Base-by-base conservation (phyloP, 257 asterid species). In the Paraleonurus japonicus region DNA sequence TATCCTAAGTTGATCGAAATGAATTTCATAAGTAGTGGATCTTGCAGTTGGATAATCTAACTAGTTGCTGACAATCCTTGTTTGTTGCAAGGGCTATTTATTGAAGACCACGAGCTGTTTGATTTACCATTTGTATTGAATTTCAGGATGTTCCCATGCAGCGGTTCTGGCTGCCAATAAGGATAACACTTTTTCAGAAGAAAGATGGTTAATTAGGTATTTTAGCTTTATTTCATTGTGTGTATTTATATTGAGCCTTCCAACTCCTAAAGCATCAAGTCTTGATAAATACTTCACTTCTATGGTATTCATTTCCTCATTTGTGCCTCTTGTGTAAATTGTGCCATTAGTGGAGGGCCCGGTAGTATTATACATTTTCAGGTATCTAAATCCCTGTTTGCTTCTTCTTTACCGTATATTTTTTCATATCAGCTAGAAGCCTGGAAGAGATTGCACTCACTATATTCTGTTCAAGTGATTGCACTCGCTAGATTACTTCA, bases 161-260 rank as follows among this genome's bases (percentile, higher is more conserved):
- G 63, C 78, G n/a, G 39, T 80, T 66, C 61, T 43, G 59, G 71
- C 59, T 61, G 68, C 72, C 57, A 76, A 75, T 73, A 79, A 71
- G 50, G 72, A 76, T 66, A 30, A 61, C 72, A 30, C 48, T 20
- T 71, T 71, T 76, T 61, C 69, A 51, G 69, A 64, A 16, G 70
- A 74, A 69, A 77, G 73, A 76, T 45, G 48, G 59, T 73, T 61
- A 30, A 65, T 75, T 35, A 86, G 98, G 96, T 88, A 85, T 67
- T 24, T 62, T 51, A 50, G 51, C 60, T 61, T 67, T 45, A 23
- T 70, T 70, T 51, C 24, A 7, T 13, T 23, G 2, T 50, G 19
- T 47, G 17, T 62, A 32, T 74, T 17, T 61, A 22, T 58, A 12
- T 54, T 74, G 43, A 48, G 71, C 53, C 67, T 62, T 74, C n/a